Percentiles rank a stretch among this genome's conserved stretches.
These are phyloP conservation scores for Bolboschoenus planiculmis DNA, from an alignment of 176 grass and related monocot genomes.

Conservation along the genomic window DNA sequence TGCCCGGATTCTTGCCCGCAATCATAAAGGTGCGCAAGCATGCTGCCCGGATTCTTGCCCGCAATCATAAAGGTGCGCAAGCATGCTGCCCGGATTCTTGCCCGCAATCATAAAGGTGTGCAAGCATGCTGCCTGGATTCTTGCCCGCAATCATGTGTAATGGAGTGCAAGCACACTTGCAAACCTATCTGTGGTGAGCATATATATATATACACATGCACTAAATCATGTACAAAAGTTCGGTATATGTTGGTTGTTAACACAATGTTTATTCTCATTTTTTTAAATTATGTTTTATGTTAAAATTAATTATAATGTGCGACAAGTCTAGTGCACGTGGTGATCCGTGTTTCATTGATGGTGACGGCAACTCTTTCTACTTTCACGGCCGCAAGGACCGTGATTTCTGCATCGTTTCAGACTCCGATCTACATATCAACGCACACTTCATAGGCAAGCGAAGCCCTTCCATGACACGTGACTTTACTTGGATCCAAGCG, in stretches of 20 bases:
- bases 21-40: not conserved
- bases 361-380: not conserved
- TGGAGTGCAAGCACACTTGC: not conserved
- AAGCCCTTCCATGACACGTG: not conserved
- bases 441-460: not conserved
- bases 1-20: not conserved
- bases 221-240: no score
- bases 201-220: not conserved
- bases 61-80: not conserved
- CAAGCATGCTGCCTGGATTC: not conserved
- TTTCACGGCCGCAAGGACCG: not conserved
- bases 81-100: not conserved
- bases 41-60: not conserved
- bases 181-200: not conserved
- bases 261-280: no score
- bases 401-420: not conserved
- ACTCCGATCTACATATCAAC: no score
- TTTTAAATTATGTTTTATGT: no score
- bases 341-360: not conserved
- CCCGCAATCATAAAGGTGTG: not conserved
- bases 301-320: not conserved
- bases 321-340: not conserved
- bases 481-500: slow-evolving; percentile 2
- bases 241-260: no score
- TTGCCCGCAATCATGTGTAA: not conserved